Evolutionary conservation across 2,329 filamentous ascomycete species (phyloP).

Genomic region (Ceratocystis lukuohia): DNA sequence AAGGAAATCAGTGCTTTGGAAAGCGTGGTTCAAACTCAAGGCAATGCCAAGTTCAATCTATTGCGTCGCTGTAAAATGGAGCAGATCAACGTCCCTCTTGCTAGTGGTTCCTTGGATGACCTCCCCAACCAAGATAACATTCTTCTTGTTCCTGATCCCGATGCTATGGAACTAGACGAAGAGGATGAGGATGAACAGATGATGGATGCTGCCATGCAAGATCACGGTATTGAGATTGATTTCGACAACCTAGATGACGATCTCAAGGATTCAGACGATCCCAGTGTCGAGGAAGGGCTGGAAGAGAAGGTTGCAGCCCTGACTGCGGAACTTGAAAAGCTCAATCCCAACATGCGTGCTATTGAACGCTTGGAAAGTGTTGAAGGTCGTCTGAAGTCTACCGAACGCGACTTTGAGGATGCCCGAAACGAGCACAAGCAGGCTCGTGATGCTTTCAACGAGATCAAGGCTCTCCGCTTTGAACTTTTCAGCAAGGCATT

Average conservation of each 20-base stretch:
- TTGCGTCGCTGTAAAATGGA: slow-evolving; percentile 86
- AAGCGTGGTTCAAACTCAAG: slow-evolving; percentile 72
- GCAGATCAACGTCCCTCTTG: slow-evolving; percentile 74
- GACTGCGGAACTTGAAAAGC: slow-evolving; percentile 71
- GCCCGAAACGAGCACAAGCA: slow-evolving; percentile 60
- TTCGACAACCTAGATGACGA: slow-evolving; percentile 74
- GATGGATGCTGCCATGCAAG: slow-evolving; percentile 56
- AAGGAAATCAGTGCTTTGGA: slow-evolving; percentile 71
- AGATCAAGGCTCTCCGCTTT: slow-evolving; percentile 67
- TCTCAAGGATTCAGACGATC: slow-evolving; percentile 59
- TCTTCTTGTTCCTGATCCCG: slow-evolving; percentile 60
- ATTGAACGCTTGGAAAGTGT: slow-evolving; percentile 82
- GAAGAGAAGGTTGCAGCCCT: slow-evolving; percentile 65
- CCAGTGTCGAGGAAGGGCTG: slow-evolving; percentile 59
- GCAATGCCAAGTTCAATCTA: slow-evolving; percentile 67
- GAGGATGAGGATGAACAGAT: slow-evolving; percentile 37
- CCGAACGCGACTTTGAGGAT: slow-evolving; percentile 80
- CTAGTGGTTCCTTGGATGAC: slow-evolving; percentile 63
- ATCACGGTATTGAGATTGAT: slow-evolving; percentile 84
- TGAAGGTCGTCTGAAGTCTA: slow-evolving; percentile 65
- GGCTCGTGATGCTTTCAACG: slow-evolving; percentile 71
- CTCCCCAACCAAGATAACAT: slow-evolving; percentile 71
- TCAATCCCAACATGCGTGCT: slow-evolving; percentile 93
- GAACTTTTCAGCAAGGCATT: slow-evolving; percentile 95
- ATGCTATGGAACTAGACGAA: slow-evolving; percentile 88